Percentiles rank a stretch among this genome's conserved stretches.
phyloP scores from a whole-genome alignment of 306 rosid genomes.

The Malus orientalis region DNA sequence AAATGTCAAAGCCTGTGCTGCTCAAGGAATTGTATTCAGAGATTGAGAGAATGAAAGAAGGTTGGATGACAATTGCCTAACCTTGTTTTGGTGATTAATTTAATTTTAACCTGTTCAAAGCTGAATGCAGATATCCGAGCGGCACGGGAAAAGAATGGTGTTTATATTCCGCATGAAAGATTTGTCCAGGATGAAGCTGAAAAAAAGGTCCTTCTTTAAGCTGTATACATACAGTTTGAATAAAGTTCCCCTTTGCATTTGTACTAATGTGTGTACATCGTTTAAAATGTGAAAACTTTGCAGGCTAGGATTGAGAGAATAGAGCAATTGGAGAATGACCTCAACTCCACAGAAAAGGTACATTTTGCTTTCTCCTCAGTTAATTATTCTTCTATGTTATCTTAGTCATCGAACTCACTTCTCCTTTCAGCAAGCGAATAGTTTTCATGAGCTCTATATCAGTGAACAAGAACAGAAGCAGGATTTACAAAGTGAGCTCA shows the following conservation, averaged over 20 bases:
- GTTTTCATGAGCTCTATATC: slow-evolving; percentile 61
- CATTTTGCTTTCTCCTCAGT: background rate
- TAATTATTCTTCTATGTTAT: background rate
- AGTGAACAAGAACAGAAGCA: slow-evolving; percentile 71
- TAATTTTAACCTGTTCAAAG: background rate
- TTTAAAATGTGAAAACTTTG: slow-evolving; percentile 1
- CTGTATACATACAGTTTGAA: background rate
- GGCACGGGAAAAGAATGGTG: slow-evolving; percentile 95
- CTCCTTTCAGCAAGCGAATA: slow-evolving; percentile 63
- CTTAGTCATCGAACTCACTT: background rate
- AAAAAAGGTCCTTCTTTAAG: slow-evolving; percentile 51
- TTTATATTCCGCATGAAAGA: slow-evolving; percentile 82
- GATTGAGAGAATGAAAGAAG: slow-evolving; percentile 93
- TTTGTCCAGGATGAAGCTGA: slow-evolving; percentile 85
- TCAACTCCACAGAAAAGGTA: slow-evolving; percentile 60
- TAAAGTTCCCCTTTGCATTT: background rate
- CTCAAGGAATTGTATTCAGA: slow-evolving; percentile 81
- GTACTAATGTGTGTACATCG: slow-evolving; percentile 8
- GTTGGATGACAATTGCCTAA: slow-evolving; percentile 23
- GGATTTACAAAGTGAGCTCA: slow-evolving; percentile 62
- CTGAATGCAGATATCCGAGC: slow-evolving; percentile 69
- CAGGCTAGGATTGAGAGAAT: slow-evolving; percentile 78
- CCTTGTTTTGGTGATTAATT: slow-evolving; percentile 6
- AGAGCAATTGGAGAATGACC: slow-evolving; percentile 78
- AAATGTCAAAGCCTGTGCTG: slow-evolving; percentile 76